Percentiles rank a stretch among this genome's conserved stretches.
Evolutionary conservation across 2,329 filamentous ascomycete genomes (phyloP).

Genomic region (Botrytis pseudocinerea): DNA sequence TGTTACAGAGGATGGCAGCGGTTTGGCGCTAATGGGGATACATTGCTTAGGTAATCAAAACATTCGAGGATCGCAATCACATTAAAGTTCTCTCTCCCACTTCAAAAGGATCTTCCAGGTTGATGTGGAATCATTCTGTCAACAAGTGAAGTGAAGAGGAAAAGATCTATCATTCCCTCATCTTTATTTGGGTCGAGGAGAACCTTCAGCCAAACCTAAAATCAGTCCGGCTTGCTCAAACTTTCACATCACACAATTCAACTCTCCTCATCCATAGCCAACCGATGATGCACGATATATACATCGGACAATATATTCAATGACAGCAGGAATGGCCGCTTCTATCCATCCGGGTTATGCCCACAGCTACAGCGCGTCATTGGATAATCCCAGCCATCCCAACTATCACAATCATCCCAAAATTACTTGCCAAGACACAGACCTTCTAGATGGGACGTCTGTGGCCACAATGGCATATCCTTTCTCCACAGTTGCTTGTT

Average conservation of each 20-base stretch:
- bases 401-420: background rate
- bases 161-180: background rate
- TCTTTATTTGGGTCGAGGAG: background rate
- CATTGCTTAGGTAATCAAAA: background rate
- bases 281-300: background rate
- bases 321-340: background rate
- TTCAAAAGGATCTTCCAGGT: background rate
- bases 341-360: background rate
- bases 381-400: background rate
- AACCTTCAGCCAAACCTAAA: background rate
- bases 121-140: background rate
- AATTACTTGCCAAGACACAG: background rate
- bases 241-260: background rate
- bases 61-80: background rate
- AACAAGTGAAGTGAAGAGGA: background rate
- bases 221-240: background rate
- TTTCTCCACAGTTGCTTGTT: background rate
- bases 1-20: background rate
- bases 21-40: background rate
- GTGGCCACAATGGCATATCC: background rate
- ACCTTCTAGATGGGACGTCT: background rate
- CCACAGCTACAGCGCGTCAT: background rate
- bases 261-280: background rate
- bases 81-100: background rate
- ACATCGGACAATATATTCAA: background rate